These are phyloP conservation scores for Tolypocladium ophioglossoides DNA, from an alignment of 2,329 filamentous ascomycete species.

Conservation along the genomic window DNA sequence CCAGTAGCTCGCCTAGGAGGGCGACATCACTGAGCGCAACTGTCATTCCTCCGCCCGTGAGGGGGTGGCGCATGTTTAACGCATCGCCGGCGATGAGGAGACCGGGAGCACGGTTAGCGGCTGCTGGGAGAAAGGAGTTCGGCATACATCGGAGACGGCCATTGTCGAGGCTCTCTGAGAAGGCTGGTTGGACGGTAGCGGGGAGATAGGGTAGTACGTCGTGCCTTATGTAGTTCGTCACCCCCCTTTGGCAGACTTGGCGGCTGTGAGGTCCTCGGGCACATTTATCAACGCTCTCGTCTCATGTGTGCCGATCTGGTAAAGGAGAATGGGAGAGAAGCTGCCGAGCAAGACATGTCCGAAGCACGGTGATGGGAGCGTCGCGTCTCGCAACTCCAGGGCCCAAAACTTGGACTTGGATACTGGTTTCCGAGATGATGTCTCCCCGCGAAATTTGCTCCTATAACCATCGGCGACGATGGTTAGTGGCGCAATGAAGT, in stretches of 20 bases:
- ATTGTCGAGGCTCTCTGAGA: constrained; percentile 62
- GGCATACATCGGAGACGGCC: constrained; percentile 71
- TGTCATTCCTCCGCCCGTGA: constrained; percentile 97
- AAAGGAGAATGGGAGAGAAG: constrained; percentile 70
- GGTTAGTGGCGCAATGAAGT: constrained; percentile 81
- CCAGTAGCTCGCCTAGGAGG: constrained; percentile 62
- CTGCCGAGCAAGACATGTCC: constrained; percentile 84
- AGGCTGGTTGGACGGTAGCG: constrained; percentile 50
- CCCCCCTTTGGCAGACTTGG: constrained; percentile 62
- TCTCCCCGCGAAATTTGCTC: constrained; percentile 79
- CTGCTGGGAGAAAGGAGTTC: constrained; percentile 62
- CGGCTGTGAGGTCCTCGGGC: constrained; percentile 64
- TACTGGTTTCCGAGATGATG: constrained; percentile 55
- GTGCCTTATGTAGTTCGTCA: constrained; percentile 73
- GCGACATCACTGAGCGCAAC: constrained; percentile 90
- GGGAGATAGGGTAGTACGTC: constrained; percentile 73
- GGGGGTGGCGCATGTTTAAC: constrained; percentile 96
- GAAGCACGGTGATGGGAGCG: constrained; percentile 62
- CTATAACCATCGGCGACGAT: constrained; percentile 87
- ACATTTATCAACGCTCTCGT: constrained; percentile 85
- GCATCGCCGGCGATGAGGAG: constrained; percentile 85
- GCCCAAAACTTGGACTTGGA: constrained; percentile 86
- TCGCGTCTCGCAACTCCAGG: constrained; percentile 80
- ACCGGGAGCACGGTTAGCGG: constrained; percentile 70
- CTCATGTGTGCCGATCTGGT: constrained; percentile 94